phyloP scores from a whole-genome alignment of 768 basidiomycete species.

The Hericium rajendrae region DNA sequence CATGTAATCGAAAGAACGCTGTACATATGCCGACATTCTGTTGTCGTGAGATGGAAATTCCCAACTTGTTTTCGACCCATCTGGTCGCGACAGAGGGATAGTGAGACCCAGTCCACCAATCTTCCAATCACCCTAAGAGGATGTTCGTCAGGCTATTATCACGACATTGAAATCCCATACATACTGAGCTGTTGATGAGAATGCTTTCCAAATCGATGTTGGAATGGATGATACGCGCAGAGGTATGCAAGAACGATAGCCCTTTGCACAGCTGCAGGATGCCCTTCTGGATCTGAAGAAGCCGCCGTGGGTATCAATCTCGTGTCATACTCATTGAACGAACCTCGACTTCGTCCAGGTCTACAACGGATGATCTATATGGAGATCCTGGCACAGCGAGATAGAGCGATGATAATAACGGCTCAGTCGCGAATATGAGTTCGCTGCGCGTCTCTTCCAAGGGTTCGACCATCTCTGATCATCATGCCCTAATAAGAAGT shows the following conservation, averaged over 20 bases:
- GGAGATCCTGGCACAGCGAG: constrained; percentile 63
- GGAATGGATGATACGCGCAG: constrained; percentile 85
- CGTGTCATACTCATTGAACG: constrained; percentile 9
- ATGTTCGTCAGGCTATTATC: neutral
- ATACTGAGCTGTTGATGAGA: constrained; percentile 79
- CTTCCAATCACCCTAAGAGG: constrained; percentile 90
- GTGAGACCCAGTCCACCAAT: constrained; percentile 84
- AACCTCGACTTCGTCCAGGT: constrained; percentile 95
- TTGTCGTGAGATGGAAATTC: constrained; percentile 86
- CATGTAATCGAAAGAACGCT: constrained; percentile 92
- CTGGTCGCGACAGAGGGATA: constrained; percentile 58
- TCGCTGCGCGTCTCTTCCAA: constrained; percentile 87
- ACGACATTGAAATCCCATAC: constrained; percentile 19
- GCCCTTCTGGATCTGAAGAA: constrained; percentile 82
- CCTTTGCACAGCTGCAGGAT: constrained; percentile 89
- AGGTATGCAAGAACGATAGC: constrained; percentile 82
- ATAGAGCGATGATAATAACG: constrained; percentile 72
- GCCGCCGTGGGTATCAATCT: constrained; percentile 6
- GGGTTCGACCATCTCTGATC: constrained; percentile 91
- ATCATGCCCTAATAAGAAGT: constrained; percentile 8
- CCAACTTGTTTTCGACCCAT: constrained; percentile 74
- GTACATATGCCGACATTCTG: constrained; percentile 67
- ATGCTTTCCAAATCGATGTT: constrained; percentile 84
- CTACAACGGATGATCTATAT: constrained; percentile 48
- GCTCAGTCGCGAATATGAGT: constrained; percentile 90